phyloP scores from a whole-genome alignment of 345 rosid genomes.

The Brassica cretica region DNA sequence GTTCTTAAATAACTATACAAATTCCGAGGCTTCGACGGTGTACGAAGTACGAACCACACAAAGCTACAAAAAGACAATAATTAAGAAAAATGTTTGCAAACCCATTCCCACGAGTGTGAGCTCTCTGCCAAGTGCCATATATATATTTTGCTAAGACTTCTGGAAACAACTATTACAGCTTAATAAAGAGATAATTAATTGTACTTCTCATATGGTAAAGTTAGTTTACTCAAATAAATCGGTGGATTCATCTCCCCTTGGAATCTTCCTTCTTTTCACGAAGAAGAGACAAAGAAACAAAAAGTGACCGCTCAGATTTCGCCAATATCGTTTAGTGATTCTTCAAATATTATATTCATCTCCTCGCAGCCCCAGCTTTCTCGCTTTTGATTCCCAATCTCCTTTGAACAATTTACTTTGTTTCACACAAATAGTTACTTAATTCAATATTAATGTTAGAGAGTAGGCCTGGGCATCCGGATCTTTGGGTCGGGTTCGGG shows the following conservation, averaged over 20 bases:
- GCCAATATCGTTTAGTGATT: constrained; percentile 13
- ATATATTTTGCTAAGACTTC: not conserved
- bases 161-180: not conserved
- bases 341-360: not conserved
- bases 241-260: constrained; percentile 26
- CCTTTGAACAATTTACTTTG: not conserved
- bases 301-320: constrained; percentile 45
- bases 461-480: too few relatives aligned
- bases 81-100: not conserved
- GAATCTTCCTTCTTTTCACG: constrained; percentile 36
- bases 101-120: not conserved
- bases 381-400: constrained; percentile 17
- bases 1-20: not conserved
- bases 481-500: too few relatives aligned
- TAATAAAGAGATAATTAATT: not conserved
- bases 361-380: constrained; percentile 26
- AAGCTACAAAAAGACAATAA: not conserved
- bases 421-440: not conserved
- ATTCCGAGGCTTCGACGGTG: not conserved
- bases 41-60: not conserved
- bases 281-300: constrained; percentile 41
- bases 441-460: not conserved
- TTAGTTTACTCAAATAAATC: not conserved
- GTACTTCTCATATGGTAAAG: not conserved
- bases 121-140: not conserved